phyloP scores from a whole-genome alignment of 2,329 filamentous ascomycete genomes.

The Thielaviopsis ethacetica region DNA sequence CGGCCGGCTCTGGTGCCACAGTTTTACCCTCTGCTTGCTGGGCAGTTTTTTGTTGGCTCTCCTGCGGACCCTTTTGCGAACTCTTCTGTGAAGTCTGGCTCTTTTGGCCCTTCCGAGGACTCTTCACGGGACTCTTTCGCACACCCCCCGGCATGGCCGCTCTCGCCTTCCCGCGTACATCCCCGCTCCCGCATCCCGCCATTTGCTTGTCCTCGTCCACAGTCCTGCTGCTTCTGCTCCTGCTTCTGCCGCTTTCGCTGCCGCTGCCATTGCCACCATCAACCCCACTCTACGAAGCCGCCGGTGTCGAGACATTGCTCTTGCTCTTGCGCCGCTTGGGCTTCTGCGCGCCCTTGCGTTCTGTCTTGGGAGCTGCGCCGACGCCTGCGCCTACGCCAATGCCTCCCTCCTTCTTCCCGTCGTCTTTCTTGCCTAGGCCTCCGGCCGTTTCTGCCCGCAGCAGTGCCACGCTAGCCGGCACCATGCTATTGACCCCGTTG shows the following conservation, averaged over 20 bases:
- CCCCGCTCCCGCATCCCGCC: too few species aligned
- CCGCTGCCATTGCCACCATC: neutral
- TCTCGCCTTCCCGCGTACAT: too few species aligned
- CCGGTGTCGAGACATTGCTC: conserved; percentile 8
- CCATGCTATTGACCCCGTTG: neutral
- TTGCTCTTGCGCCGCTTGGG: conserved; percentile 26
- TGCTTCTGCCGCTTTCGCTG: neutral
- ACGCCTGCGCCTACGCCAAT: neutral
- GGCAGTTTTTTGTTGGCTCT: too few species aligned
- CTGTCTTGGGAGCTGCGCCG: conserved; percentile 18
- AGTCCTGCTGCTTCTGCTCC: neutral
- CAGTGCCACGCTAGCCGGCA: neutral
- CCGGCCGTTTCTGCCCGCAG: neutral
- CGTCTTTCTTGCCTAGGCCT: conserved; percentile 12
- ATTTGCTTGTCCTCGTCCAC: too few species aligned
- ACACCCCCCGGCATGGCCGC: too few species aligned
- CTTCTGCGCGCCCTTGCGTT: conserved; percentile 21
- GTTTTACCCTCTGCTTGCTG: too few species aligned
- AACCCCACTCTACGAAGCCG: conserved; percentile 6
- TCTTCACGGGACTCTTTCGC: too few species aligned
- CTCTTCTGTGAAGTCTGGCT: too few species aligned
- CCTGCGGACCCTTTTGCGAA: too few species aligned
- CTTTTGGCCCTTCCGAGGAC: too few species aligned
- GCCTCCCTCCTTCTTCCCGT: conserved; percentile 20
- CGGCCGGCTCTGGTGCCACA: too few species aligned